Conservation (phyloP, 2,329 filamentous ascomycete species). For the Akanthomyces dipterigenus region DNA sequence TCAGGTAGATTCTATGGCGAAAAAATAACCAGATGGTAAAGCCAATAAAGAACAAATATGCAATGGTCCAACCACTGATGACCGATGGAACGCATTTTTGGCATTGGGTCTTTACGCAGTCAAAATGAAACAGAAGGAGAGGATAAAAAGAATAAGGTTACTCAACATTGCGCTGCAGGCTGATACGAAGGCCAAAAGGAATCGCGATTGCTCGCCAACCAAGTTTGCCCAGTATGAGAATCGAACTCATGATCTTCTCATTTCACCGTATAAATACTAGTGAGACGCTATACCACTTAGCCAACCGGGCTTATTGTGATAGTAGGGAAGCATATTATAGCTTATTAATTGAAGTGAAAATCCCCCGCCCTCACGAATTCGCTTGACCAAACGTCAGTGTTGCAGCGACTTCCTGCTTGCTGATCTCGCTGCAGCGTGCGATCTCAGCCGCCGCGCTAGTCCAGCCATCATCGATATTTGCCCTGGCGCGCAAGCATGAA, state of each 20-base stretch:
- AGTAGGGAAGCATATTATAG: background rate
- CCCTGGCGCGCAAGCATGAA: background rate
- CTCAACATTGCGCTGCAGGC: too few relatives aligned
- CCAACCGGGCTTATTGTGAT: slow-evolving; percentile 21
- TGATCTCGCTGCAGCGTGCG: background rate
- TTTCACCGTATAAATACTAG: slow-evolving; percentile 22
- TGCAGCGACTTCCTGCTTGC: background rate
- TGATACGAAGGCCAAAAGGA: slow-evolving; percentile 1
- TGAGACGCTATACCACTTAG: slow-evolving; percentile 31
- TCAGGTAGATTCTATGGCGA: background rate
- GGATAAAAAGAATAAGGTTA: too few relatives aligned
- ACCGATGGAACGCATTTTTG: too few relatives aligned
- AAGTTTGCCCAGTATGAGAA: slow-evolving; percentile 25
- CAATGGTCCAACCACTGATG: too few relatives aligned
- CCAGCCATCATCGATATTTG: background rate
- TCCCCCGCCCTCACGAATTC: background rate
- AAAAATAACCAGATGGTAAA: background rate
- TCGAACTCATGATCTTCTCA: slow-evolving; percentile 30
- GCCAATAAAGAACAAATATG: too few relatives aligned
- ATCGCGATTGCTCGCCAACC: slow-evolving; percentile 1
- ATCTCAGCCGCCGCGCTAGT: slow-evolving; percentile 8
- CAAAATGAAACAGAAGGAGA: too few relatives aligned
- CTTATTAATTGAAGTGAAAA: too few relatives aligned
- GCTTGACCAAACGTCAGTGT: background rate
- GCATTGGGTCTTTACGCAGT: too few relatives aligned